Percentiles rank a stretch among this genome's conserved stretches.
Evolutionary conservation across 1,284 basidiomycete genomes (phyloP).

Genomic region (Moesziomyces sp.): DNA sequence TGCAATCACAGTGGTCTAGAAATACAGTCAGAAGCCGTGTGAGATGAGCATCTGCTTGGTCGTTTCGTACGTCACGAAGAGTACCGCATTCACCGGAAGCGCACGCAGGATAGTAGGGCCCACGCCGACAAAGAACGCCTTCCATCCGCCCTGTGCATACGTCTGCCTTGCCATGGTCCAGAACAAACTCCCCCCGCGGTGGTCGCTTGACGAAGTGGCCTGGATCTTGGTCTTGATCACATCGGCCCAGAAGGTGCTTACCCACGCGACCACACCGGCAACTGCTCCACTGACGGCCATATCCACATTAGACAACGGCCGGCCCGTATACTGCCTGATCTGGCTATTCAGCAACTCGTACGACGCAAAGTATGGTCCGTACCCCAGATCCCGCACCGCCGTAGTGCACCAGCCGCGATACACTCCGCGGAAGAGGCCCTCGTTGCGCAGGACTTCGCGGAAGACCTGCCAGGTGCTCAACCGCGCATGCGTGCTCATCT

Average conservation of each 20-base stretch:
- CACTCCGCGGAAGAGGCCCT: slow-evolving; percentile 39
- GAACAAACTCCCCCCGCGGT: slow-evolving; percentile 10
- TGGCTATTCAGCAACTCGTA: slow-evolving; percentile 56
- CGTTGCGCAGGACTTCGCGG: slow-evolving; percentile 23
- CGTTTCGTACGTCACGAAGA: slow-evolving; percentile 53
- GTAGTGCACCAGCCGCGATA: slow-evolving; percentile 57
- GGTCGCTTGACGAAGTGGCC: slow-evolving; percentile 11
- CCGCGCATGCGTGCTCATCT: slow-evolving; percentile 29
- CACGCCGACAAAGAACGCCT: slow-evolving; percentile 55
- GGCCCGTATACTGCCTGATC: slow-evolving; percentile 6
- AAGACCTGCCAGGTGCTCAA: slow-evolving; percentile 31
- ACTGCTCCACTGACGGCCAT: slow-evolving; percentile 56
- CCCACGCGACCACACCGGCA: slow-evolving; percentile 60
- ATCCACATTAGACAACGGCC: slow-evolving; percentile 36
- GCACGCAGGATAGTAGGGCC: slow-evolving; percentile 59
- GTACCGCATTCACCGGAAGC: slow-evolving; percentile 57
- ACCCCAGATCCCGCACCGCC: slow-evolving; percentile 49
- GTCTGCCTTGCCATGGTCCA: slow-evolving; percentile 29
- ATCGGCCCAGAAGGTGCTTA: slow-evolving; percentile 62
- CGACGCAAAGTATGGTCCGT: slow-evolving; percentile 60
- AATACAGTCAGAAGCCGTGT: slow-evolving; percentile 8
- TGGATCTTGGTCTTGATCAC: slow-evolving; percentile 64
- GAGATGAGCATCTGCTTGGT: slow-evolving; percentile 36
- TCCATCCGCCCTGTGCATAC: slow-evolving; percentile 41
- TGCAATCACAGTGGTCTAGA: background rate